These are phyloP conservation scores for Eucalyptus camaldulensis DNA, from an alignment of 345 rosid genomes.

Conservation along the genomic window DNA sequence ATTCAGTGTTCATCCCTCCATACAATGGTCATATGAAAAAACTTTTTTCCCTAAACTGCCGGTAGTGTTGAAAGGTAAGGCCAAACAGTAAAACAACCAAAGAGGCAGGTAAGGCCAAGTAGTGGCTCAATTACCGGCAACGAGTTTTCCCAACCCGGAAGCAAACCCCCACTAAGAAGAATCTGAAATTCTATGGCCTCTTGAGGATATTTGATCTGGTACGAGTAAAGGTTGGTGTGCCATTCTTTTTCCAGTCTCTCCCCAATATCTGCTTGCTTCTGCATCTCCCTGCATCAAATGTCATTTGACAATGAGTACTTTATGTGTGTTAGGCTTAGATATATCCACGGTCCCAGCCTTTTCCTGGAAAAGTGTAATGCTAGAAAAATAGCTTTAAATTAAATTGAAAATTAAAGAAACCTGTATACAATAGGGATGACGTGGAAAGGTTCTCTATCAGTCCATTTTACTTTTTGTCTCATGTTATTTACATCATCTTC, in stretches of 20 bases:
- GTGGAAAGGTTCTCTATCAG: slow-evolving; percentile 2
- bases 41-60: neutral
- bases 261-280: slow-evolving; percentile 1
- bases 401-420: neutral
- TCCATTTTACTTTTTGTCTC: slow-evolving; percentile 11
- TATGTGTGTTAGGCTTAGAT: neutral
- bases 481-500: slow-evolving; percentile 9
- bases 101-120: neutral
- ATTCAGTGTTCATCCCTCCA: neutral
- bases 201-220: slow-evolving; percentile 6
- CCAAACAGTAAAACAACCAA: neutral
- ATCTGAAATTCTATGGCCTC: slow-evolving; percentile 8
- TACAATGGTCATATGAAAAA: neutral
- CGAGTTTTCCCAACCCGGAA: slow-evolving; percentile 16
- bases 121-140: slow-evolving; percentile 3
- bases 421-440: slow-evolving; percentile 11
- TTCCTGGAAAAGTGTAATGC: neutral
- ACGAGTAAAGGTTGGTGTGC: slow-evolving; percentile 1
- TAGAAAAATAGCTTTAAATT: neutral
- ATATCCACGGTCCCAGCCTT: neutral
- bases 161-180: slow-evolving; percentile 11
- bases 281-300: slow-evolving; percentile 10
- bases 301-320: neutral
- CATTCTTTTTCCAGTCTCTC: slow-evolving; percentile 10
- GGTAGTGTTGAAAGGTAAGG: neutral